A percentile compares a stretch with the other conserved stretches of the same genome.
Evolutionary conservation across 805 yeast genomes (phyloP).

Genomic region (Yarrowia sp.): DNA sequence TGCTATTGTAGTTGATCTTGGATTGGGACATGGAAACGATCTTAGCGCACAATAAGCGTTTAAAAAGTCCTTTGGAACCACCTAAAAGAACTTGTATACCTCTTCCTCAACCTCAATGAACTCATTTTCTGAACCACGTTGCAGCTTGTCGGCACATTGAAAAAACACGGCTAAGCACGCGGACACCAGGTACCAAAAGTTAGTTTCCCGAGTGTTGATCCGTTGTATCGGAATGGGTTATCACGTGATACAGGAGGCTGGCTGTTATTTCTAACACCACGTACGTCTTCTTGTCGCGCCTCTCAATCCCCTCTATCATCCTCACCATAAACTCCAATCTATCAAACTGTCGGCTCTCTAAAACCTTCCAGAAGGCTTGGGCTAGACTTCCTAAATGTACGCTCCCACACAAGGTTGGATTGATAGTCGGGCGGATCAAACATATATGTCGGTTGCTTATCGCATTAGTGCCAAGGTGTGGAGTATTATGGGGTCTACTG

Average conservation of each 20-base stretch:
- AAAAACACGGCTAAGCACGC: slow-evolving; percentile 33
- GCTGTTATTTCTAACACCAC: too few relatives aligned
- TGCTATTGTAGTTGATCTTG: too few relatives aligned
- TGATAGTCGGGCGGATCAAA: neutral
- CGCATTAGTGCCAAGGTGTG: too few relatives aligned
- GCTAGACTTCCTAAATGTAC: neutral
- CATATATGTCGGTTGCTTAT: neutral
- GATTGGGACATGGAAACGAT: too few relatives aligned
- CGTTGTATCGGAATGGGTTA: too few relatives aligned
- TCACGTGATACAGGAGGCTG: neutral
- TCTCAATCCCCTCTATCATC: too few relatives aligned
- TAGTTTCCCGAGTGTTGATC: neutral
- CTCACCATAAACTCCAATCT: neutral
- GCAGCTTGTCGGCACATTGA: slow-evolving; percentile 12
- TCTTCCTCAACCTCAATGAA: too few relatives aligned
- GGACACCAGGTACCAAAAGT: slow-evolving; percentile 21
- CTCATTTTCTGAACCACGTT: slow-evolving; percentile 6
- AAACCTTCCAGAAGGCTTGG: slow-evolving; percentile 10
- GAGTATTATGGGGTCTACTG: too few relatives aligned
- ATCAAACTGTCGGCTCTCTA: neutral
- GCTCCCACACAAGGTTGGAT: neutral
- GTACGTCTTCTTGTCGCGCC: neutral
- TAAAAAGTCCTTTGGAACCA: too few relatives aligned
- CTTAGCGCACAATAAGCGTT: too few relatives aligned
- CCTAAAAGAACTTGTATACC: too few relatives aligned